phyloP scores from a whole-genome alignment of 108 stramenopile species.

The Pseudonitzschia pungens region DNA sequence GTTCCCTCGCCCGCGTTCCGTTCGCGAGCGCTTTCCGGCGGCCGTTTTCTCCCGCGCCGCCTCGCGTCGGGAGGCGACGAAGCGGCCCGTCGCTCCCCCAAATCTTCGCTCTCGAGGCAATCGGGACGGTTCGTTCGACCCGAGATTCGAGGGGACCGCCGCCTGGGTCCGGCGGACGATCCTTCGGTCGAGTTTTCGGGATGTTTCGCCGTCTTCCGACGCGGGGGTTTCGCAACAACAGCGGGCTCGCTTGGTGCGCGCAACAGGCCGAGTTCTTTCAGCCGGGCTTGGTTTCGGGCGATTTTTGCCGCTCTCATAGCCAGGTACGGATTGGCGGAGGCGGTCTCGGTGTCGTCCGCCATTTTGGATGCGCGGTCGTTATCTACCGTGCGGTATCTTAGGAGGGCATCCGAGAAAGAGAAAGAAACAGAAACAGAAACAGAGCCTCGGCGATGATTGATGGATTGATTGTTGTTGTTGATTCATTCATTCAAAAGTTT shows the following conservation, averaged over 20 bases:
- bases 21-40: background rate
- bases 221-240: no score
- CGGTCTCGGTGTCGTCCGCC: slow-evolving; percentile 1
- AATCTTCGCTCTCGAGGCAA: slow-evolving; percentile 17
- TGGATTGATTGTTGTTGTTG: no score
- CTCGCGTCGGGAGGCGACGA: background rate
- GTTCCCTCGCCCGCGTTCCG: no score
- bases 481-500: no score
- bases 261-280: slow-evolving; percentile 64
- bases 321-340: slow-evolving; percentile 51
- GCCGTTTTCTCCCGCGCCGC: background rate
- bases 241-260: no score
- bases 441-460: no score
- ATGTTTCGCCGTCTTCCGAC: background rate
- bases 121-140: background rate
- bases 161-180: background rate
- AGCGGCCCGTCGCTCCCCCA: background rate
- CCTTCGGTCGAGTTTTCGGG: background rate
- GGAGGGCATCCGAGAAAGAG: no score
- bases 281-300: slow-evolving; percentile 60
- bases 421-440: no score
- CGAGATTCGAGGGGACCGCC: slow-evolving; percentile 18
- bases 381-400: no score
- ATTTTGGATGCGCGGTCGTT: no score
- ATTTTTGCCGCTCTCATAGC: slow-evolving; percentile 66